A percentile compares a stretch with the other conserved stretches of the same genome.
These are phyloP conservation scores for Sporothrix schenckii DNA, from an alignment of 2,329 filamentous ascomycete species.

Conservation along the genomic window DNA sequence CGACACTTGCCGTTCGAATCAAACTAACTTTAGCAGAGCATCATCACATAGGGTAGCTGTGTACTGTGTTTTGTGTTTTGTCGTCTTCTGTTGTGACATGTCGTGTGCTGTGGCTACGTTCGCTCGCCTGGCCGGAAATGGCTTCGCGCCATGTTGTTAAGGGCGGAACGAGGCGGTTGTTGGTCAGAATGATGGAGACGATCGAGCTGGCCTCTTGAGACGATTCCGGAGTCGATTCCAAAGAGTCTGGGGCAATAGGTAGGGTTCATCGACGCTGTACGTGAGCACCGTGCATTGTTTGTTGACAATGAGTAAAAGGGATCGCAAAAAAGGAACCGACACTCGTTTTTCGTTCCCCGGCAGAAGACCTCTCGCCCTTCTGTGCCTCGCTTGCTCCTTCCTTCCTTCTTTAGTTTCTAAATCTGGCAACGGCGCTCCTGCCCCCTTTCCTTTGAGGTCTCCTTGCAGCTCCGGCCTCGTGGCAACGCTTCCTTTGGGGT, in stretches of 20 bases:
- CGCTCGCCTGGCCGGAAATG: not conserved
- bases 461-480: not conserved
- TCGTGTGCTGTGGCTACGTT: not conserved
- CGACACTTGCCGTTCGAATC: no score
- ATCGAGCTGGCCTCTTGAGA: not conserved
- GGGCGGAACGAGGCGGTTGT: not conserved
- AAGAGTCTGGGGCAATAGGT: not conserved
- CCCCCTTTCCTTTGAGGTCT: not conserved
- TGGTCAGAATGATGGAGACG: not conserved
- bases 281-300: conserved; percentile 8
- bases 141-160: not conserved
- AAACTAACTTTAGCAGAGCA: not conserved
- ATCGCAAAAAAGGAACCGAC: not conserved
- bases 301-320: not conserved
- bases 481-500: conserved; percentile 4
- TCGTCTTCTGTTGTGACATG: no score
- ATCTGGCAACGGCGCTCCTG: not conserved
- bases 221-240: not conserved
- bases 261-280: not conserved
- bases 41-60: not conserved
- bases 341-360: conserved; percentile 6
- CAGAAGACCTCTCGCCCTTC: not conserved
- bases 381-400: not conserved
- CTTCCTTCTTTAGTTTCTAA: not conserved
- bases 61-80: not conserved